Evolutionary conservation across 2,329 filamentous ascomycete genomes (phyloP), one percentile per base, ranked within the genome.

Genomic region (Colletotrichum horii): DNA sequence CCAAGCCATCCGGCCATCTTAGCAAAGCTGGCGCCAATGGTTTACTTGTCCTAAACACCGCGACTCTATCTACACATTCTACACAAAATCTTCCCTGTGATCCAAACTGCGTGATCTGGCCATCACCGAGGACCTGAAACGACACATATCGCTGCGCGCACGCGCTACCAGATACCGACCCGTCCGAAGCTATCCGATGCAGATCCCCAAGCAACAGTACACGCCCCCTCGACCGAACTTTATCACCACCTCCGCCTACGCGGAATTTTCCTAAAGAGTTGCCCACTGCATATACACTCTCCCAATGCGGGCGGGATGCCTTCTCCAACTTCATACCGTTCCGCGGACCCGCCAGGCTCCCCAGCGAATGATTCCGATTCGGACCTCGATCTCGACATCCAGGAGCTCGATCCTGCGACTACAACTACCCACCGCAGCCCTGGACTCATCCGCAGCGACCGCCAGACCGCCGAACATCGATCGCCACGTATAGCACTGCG

Each of bases 341-440:
- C 86, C 79, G 86, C 90, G 81, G 90, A 93, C 83, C 90, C 91
- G 81, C 92, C 92, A 84, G 92, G 94, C 85, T 91, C 90, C 76
- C 89, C 89, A 76, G 85, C 87, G 80, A 88, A 92, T 85, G 94
- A 96, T 82, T 94, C 93, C 82, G 94, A 96, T 83, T 95, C 93
- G 66, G 94, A 96, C 83, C 91, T 93, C 79, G 93, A 95, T 77
- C 88, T 97, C 80, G 94, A 96, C 80, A 89, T 95, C 79, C 90
- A 95, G 81, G 95, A 96, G 87, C 92, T 97, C 79, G 94, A 96
- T 82, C 94, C 94, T 71, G 82, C 82, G 73, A 83, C 82, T 24
- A 81, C 81, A 38, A 79, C 75, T n/a, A 75, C 75, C 22, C 30
- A 77, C 74, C 78, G 76, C 76, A 78, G 76, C 66, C 79, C 81